phyloP scores from a whole-genome alignment of 2,329 filamentous ascomycete species.

The Neonectria ditissima region DNA sequence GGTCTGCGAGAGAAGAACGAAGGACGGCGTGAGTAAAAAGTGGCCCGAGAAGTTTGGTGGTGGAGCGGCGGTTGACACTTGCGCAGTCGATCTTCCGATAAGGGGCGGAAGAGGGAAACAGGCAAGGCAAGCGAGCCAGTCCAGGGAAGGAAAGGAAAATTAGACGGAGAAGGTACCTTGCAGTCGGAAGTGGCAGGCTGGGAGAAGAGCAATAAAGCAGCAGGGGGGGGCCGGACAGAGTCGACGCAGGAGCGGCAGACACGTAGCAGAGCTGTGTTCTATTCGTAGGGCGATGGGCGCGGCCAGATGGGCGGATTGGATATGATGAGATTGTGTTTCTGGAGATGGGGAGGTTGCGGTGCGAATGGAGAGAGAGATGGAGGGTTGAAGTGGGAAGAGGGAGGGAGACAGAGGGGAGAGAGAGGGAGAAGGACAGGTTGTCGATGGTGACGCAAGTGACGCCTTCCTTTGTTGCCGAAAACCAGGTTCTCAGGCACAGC shows the following conservation, averaged over 20 bases:
- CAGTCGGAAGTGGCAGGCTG: constrained; percentile 16
- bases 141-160: constrained; percentile 24
- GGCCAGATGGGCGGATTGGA: background rate
- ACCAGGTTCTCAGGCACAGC: constrained; percentile 2
- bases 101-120: constrained; percentile 42
- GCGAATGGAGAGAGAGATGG: background rate
- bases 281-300: background rate
- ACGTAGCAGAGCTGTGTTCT: background rate
- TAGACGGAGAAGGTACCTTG: constrained; percentile 28
- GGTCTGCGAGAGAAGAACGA: constrained; percentile 33
- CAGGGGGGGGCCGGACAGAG: background rate
- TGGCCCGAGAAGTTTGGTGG: constrained; percentile 42
- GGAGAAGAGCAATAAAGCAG: background rate
- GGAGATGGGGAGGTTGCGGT: background rate
- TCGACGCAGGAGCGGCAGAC: background rate
- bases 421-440: constrained; percentile 22
- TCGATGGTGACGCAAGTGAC: constrained; percentile 25
- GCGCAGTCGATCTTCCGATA: constrained; percentile 34
- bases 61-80: constrained; percentile 17
- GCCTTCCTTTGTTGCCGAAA: constrained; percentile 12
- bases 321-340: background rate
- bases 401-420: background rate
- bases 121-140: constrained; percentile 43
- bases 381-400: background rate
- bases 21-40: constrained; percentile 43